Conservation (phyloP, 2,329 filamentous ascomycete species). For the Xylariaceae sp. region DNA sequence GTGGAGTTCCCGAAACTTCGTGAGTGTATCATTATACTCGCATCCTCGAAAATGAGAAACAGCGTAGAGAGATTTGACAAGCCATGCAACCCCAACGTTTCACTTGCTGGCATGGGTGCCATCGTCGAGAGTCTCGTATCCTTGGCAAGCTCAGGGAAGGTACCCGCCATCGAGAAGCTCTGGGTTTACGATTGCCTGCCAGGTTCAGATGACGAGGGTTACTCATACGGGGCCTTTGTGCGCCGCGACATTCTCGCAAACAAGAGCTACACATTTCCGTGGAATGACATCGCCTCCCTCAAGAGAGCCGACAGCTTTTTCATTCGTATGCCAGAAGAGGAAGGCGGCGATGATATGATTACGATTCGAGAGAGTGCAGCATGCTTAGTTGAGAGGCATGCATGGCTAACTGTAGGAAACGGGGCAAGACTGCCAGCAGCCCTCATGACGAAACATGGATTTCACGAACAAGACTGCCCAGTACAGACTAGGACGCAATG, state of each 20-base stretch:
- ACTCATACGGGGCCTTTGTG: neutral
- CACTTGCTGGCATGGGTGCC: neutral
- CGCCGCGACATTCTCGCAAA: constrained; percentile 13
- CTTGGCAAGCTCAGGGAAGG: constrained; percentile 3
- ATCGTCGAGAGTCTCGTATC: neutral
- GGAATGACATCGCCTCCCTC: neutral
- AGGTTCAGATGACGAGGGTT: neutral
- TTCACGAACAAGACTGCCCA: too few species aligned
- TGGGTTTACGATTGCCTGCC: constrained; percentile 19
- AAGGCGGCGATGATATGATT: constrained; percentile 6
- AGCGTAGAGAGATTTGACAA: neutral
- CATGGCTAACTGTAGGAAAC: constrained; percentile 4
- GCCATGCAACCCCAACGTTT: neutral
- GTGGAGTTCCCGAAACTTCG: constrained; percentile 2
- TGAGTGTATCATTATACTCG: constrained; percentile 14
- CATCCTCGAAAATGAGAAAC: neutral
- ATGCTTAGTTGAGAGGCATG: constrained; percentile 1
- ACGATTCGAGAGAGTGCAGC: neutral
- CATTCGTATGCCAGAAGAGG: constrained; percentile 11
- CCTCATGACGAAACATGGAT: neutral
- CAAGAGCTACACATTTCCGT: constrained; percentile 4
- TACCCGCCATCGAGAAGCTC: constrained; percentile 10
- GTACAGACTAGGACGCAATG: neutral
- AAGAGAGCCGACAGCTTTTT: neutral
- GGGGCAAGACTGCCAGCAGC: constrained; percentile 4